These are phyloP conservation scores for Batkoa obscura DNA, from an alignment of 371 early-diverging fungal genomes.

Conservation along the genomic window DNA sequence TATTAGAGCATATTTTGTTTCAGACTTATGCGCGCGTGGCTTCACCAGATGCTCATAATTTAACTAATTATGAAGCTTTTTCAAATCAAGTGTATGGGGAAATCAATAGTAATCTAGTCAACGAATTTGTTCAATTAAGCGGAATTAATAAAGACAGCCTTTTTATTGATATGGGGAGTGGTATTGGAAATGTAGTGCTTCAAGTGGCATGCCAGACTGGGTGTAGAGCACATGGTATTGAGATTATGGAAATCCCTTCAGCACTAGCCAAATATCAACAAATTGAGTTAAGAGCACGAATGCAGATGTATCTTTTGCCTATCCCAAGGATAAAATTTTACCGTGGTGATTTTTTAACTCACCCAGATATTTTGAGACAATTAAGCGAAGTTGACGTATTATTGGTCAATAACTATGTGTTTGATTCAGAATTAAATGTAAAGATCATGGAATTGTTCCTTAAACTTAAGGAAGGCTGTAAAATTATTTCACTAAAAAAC, in stretches of 20 bases:
- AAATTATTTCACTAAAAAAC: slow-evolving; percentile 55
- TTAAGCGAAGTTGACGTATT: slow-evolving; percentile 72
- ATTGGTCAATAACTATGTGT: slow-evolving; percentile 88
- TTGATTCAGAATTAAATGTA: slow-evolving; percentile 66
- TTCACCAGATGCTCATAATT: slow-evolving; percentile 53
- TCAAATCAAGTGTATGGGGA: slow-evolving; percentile 94
- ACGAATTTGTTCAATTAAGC: slow-evolving; percentile 60
- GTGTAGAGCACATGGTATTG: slow-evolving; percentile 72
- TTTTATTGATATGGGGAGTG: slow-evolving; percentile 86
- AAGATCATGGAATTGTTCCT: slow-evolving; percentile 59
- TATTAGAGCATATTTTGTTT: slow-evolving; percentile 64
- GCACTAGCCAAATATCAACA: slow-evolving; percentile 56
- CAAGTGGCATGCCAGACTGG: slow-evolving; percentile 83
- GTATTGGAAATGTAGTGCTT: slow-evolving; percentile 89
- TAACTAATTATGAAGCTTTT: slow-evolving; percentile 77
- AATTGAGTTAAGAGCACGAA: slow-evolving; percentile 60
- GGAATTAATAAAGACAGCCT: slow-evolving; percentile 35
- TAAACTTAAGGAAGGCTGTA: slow-evolving; percentile 79
- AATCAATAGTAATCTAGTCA: slow-evolving; percentile 63
- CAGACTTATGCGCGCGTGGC: slow-evolving; percentile 80
- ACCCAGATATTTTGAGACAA: slow-evolving; percentile 34
- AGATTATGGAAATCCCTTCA: slow-evolving; percentile 78
- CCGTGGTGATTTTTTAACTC: slow-evolving; percentile 57
- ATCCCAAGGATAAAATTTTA: slow-evolving; percentile 41
- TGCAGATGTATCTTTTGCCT: slow-evolving; percentile 36